These are phyloP conservation scores for Orbilia oligospora DNA, from an alignment of 2,329 filamentous ascomycete species.

Conservation along the genomic window DNA sequence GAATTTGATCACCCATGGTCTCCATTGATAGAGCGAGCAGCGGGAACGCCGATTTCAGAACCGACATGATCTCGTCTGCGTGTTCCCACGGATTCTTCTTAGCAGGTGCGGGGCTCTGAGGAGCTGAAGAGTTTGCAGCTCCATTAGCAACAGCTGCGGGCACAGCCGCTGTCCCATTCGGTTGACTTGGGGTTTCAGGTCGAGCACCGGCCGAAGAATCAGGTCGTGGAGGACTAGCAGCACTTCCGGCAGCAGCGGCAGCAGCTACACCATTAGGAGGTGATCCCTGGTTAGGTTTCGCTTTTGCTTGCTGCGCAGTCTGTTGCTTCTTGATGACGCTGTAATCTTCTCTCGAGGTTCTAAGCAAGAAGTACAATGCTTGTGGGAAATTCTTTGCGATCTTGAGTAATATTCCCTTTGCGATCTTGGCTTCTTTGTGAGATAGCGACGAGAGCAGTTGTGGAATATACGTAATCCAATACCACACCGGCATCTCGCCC, in stretches of 20 bases:
- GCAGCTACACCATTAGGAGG: constrained; percentile 69
- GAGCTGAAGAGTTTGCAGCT: constrained; percentile 64
- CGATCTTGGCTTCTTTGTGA: constrained; percentile 89
- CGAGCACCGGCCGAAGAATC: constrained; percentile 62
- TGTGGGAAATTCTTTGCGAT: constrained; percentile 97
- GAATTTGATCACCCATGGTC: constrained; percentile 98
- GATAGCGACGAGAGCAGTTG: constrained; percentile 92
- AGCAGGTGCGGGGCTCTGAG: constrained; percentile 62
- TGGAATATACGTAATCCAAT: constrained; percentile 99
- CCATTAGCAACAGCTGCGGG: constrained; percentile 47
- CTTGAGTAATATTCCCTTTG: constrained; percentile 87
- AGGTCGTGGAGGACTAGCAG: constrained; percentile 61
- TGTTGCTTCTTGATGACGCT: constrained; percentile 89
- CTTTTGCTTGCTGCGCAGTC: constrained; percentile 75
- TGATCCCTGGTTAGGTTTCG: constrained; percentile 73
- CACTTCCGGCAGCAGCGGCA: constrained; percentile 67
- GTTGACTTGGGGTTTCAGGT: constrained; percentile 63
- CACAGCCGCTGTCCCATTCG: constrained; percentile 31
- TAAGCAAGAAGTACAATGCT: constrained; percentile 92
- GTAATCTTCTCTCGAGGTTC: constrained; percentile 96
- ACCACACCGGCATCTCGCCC: constrained; percentile 97
- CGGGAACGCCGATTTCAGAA: constrained; percentile 96
- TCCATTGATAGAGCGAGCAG: constrained; percentile 97
- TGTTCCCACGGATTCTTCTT: constrained; percentile 94
- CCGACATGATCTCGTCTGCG: constrained; percentile 93